Evolutionary conservation across 2,329 filamentous ascomycete species (phyloP).

Genomic region (Thermothelomyces thermophilus): DNA sequence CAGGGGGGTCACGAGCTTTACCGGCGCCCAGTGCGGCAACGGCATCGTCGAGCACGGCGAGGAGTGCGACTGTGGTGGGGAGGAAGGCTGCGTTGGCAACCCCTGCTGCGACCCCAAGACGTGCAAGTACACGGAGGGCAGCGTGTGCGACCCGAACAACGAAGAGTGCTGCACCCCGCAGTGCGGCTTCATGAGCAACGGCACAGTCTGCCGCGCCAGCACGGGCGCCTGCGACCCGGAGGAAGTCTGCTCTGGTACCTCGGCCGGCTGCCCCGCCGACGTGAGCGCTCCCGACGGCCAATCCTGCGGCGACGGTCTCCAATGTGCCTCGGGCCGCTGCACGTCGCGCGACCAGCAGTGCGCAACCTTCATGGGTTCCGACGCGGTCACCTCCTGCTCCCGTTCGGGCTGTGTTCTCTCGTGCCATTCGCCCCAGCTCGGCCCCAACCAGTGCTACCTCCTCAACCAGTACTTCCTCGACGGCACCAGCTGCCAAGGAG

Average conservation of each 20-base stretch:
- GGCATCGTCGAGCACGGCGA: conserved; percentile 93
- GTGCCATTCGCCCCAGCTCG: conserved; percentile 66
- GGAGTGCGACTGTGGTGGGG: conserved; percentile 91
- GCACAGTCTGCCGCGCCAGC: conserved; percentile 71
- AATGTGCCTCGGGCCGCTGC: conserved; percentile 88
- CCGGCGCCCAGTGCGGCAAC: conserved; percentile 84
- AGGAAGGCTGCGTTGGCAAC: conserved; percentile 63
- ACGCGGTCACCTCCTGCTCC: conserved; percentile 72
- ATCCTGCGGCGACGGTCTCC: conserved; percentile 63
- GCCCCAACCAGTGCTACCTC: conserved; percentile 58
- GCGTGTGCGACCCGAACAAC: conserved; percentile 75
- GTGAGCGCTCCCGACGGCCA: conserved; percentile 61
- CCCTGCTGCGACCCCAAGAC: conserved; percentile 77
- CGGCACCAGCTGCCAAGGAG: conserved; percentile 75
- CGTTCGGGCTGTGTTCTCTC: conserved; percentile 65
- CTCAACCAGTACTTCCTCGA: conserved; percentile 91
- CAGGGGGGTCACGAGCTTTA: conserved; percentile 71
- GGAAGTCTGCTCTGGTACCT: conserved; percentile 71
- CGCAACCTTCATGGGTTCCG: conserved; percentile 67
- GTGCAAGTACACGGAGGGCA: conserved; percentile 70
- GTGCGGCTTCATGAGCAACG: conserved; percentile 61
- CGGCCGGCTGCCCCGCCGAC: conserved; percentile 69
- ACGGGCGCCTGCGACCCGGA: conserved; percentile 77
- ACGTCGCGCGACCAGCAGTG: conserved; percentile 89
- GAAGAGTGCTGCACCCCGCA: conserved; percentile 68